A percentile compares a stretch with the other conserved stretches of the same genome.
Conservation (phyloP, 768 basidiomycete genomes). For the Coprinellus aureogranulatus region DNA sequence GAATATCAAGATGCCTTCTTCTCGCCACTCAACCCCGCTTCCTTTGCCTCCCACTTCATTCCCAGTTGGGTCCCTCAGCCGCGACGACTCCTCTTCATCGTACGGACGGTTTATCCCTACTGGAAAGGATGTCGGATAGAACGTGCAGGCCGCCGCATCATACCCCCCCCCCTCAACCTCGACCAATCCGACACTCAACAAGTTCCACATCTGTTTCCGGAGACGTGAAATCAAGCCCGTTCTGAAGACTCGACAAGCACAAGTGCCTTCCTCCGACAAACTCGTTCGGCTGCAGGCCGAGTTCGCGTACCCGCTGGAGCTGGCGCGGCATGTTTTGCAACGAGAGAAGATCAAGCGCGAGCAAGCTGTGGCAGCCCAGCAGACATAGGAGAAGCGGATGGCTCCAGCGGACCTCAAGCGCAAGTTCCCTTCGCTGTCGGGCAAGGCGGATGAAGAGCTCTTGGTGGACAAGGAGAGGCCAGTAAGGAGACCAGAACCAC, state of each 20-base stretch:
- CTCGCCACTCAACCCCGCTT: slow-evolving; percentile 51
- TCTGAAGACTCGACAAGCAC: slow-evolving; percentile 90
- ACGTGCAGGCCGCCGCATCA: slow-evolving; percentile 79
- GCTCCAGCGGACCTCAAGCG: slow-evolving; percentile 78
- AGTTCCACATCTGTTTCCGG: slow-evolving; percentile 97
- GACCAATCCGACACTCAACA: slow-evolving; percentile 91
- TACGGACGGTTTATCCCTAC: slow-evolving; percentile 76
- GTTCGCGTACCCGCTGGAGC: slow-evolving; percentile 65
- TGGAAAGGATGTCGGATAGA: slow-evolving; percentile 86
- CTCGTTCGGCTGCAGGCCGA: slow-evolving; percentile 79
- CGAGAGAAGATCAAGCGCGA: slow-evolving; percentile 81
- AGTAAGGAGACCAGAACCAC: slow-evolving; percentile 53
- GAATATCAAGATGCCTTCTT: slow-evolving; percentile 73
- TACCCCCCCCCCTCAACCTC: slow-evolving; percentile 82
- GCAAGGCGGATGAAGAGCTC: slow-evolving; percentile 69
- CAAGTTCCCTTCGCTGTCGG: slow-evolving; percentile 58
- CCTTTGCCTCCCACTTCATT: slow-evolving; percentile 66
- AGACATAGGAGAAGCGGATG: slow-evolving; percentile 78
- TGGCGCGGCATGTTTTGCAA: slow-evolving; percentile 63
- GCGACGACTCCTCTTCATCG: slow-evolving; percentile 60
- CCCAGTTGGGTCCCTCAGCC: slow-evolving; percentile 72
- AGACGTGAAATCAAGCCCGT: slow-evolving; percentile 91
- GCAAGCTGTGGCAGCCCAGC: slow-evolving; percentile 50
- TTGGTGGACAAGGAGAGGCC: slow-evolving; percentile 69
- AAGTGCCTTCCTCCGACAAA: slow-evolving; percentile 86